Percentiles rank a stretch among this genome's conserved stretches.
These are phyloP conservation scores for Sporothrix brunneoviolacea DNA, from an alignment of 2,329 filamentous ascomycete genomes.

Conservation along the genomic window DNA sequence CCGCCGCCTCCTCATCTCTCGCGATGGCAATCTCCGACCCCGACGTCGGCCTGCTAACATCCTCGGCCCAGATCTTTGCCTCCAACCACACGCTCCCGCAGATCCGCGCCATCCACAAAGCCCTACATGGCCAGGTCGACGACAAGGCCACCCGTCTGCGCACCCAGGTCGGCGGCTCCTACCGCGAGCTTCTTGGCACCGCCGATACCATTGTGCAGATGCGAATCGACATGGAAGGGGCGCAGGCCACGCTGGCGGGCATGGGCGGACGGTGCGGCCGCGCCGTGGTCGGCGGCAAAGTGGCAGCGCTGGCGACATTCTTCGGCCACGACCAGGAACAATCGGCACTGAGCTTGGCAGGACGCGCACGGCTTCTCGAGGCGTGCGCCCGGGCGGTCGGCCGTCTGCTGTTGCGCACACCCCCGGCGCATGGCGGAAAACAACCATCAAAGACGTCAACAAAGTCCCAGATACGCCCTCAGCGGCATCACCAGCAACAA, in stretches of 20 bases:
- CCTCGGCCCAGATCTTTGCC: constrained; percentile 48
- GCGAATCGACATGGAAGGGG: constrained; percentile 67
- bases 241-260: constrained; percentile 62
- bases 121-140: constrained; percentile 52
- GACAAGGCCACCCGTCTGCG: constrained; percentile 57
- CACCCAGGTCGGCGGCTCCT: constrained; percentile 60
- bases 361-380: constrained; percentile 44
- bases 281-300: constrained; percentile 60
- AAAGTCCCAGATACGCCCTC: neutral
- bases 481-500: constrained; percentile 29
- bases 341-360: constrained; percentile 27
- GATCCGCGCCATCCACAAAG: constrained; percentile 56
- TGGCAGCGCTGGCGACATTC: constrained; percentile 48
- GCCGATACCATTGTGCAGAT: constrained; percentile 92
- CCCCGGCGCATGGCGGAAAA: neutral
- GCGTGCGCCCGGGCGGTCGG: constrained; percentile 44
- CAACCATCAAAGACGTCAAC: neutral
- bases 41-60: constrained; percentile 42
- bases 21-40: constrained; percentile 29
- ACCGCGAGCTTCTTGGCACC: constrained; percentile 84
- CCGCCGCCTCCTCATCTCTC: neutral
- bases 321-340: constrained; percentile 22
- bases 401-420: constrained; percentile 33
- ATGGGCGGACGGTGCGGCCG: constrained; percentile 76
- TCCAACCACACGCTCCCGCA: constrained; percentile 53